Percentiles rank a stretch among this genome's conserved stretches.
These are phyloP conservation scores for Ophiostoma ulmi DNA, from an alignment of 2,329 filamentous ascomycete species.

Conservation along the genomic window DNA sequence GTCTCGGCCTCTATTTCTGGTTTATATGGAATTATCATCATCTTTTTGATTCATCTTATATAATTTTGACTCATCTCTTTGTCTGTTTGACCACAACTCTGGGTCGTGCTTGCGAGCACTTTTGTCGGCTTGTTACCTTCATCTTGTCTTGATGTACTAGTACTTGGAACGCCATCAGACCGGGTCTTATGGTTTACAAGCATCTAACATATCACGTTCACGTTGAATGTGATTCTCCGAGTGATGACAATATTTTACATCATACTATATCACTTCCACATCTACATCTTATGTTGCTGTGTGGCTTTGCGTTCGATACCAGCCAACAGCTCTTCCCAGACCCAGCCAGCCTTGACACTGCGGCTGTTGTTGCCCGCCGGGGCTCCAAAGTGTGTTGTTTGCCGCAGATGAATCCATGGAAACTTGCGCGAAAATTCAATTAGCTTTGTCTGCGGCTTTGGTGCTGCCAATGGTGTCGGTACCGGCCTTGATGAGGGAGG, in stretches of 20 bases:
- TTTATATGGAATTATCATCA: background rate
- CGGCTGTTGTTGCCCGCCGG: constrained; percentile 26
- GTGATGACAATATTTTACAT: background rate
- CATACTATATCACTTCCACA: background rate
- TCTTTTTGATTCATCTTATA: background rate
- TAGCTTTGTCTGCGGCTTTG: background rate
- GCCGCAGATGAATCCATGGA: constrained; percentile 35
- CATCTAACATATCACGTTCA: background rate
- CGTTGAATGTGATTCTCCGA: background rate
- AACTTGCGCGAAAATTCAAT: constrained; percentile 30
- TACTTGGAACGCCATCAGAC: background rate
- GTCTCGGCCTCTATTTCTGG: background rate
- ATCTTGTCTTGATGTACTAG: background rate
- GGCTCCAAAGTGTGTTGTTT: constrained; percentile 32
- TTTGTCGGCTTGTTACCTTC: background rate
- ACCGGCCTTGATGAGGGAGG: constrained; percentile 24
- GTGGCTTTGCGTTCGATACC: constrained; percentile 27
- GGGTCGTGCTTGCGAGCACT: background rate
- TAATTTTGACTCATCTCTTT: background rate
- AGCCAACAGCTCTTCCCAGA: constrained; percentile 35
- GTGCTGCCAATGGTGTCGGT: constrained; percentile 26
- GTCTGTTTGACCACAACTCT: background rate
- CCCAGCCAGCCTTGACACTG: constrained; percentile 34
- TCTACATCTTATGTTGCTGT: background rate
- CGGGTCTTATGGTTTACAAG: background rate